Evolutionary conservation across 805 yeast genomes (phyloP), one percentile per base, ranked within the genome.

Genomic region (Candida loeiensis): DNA sequence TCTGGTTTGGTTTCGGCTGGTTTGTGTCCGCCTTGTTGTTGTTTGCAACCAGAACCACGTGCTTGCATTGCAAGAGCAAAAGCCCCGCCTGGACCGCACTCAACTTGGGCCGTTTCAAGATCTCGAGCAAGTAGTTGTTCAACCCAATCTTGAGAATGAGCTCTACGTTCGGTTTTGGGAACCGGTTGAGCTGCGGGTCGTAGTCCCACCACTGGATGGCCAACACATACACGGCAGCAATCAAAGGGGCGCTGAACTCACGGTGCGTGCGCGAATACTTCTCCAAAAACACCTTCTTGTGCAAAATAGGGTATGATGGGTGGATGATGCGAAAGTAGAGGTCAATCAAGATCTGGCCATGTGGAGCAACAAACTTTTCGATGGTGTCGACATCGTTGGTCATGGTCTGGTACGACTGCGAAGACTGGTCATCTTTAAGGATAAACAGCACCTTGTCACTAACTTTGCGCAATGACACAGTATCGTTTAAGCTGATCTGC

Each of bases 141-240:
- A 91, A 63, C 1, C 80, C 78, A 16, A 69, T 64, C 43, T 64
- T 65, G 47, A 69, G 52, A 17, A 69, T 64, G 33, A 55, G 44
- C 7, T 75, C 77, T 4, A 78, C 80, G 56, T 87, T 84, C 0
- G 97, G 97, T 48, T 86, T 85, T 0, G 89, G 81, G 40, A 76
- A 79, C 16, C 85, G 78, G 37, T 87, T 77, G 39, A 90, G 67
- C 44, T 77, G 80, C 2, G 95, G 85, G 52, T 82, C 90, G 57
- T 81, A 82, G 49, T 86, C 91, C 97, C 97, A 90, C 95, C 95
- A 88, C 56, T 87, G 91, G 32, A 86, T 74, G 0, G 97, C 95
- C 43, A 90, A 65, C 7, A 85, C 79, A 56, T 91, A 91, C 1
- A 91, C 95, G 0, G 96, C 85, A 0, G 97, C 97, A 34, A 91